phyloP scores from a whole-genome alignment of 1,139 yeast genomes.

The Candida sp. region DNA sequence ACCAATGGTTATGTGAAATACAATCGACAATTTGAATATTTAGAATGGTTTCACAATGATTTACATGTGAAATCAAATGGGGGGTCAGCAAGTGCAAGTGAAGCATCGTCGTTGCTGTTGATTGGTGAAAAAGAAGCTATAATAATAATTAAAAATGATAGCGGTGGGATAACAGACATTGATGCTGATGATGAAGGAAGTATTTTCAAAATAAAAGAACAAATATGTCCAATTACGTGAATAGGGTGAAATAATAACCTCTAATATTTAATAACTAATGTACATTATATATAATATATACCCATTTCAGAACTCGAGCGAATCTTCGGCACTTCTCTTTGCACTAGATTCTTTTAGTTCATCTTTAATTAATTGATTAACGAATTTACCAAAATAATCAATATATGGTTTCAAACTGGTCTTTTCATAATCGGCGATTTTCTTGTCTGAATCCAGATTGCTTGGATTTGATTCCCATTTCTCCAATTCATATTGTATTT shows the following conservation, averaged over 20 bases:
- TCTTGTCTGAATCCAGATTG: conserved; percentile 19
- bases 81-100: conserved; percentile 5
- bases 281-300: neutral
- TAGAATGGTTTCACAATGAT: conserved; percentile 68
- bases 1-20: conserved; percentile 57
- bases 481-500: conserved; percentile 54
- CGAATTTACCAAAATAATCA: conserved; percentile 66
- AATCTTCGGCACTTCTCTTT: conserved; percentile 45
- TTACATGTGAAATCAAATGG: neutral
- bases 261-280: neutral
- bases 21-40: conserved; percentile 47
- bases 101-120: conserved; percentile 6
- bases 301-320: conserved; percentile 20
- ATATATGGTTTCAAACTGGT: conserved; percentile 76
- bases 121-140: conserved; percentile 19
- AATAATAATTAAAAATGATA: conserved; percentile 35
- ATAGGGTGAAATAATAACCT: conserved; percentile 5
- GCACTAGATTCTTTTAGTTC: conserved; percentile 42
- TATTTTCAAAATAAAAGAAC: conserved; percentile 10
- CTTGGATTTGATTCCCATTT: conserved; percentile 26
- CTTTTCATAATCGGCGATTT: conserved; percentile 49
- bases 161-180: conserved; percentile 32
- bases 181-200: conserved; percentile 15
- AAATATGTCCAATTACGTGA: conserved; percentile 17
- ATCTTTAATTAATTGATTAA: conserved; percentile 51